Evolutionary conservation across 352 stramenopile genomes (phyloP).

Genomic region (Globisporangium okanoganense): DNA sequence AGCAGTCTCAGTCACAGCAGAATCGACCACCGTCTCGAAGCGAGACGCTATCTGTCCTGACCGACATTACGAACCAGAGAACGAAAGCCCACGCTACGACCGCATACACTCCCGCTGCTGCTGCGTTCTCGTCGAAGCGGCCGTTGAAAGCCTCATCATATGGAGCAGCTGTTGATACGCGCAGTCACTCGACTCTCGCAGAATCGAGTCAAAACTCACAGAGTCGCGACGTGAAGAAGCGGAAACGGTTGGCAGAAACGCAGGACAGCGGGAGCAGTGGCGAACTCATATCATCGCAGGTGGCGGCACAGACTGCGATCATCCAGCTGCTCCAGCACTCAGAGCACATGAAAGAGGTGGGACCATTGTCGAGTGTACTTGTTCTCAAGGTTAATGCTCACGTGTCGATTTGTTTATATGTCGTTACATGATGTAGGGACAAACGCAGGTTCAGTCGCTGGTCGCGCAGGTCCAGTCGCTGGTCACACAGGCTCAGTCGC

Average conservation of each 20-base stretch:
- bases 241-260: constrained; percentile 3
- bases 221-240: constrained; percentile 6
- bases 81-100: constrained; percentile 5
- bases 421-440: no score
- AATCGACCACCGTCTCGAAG: constrained; percentile 17
- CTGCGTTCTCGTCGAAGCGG: constrained; percentile 7
- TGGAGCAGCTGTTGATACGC: constrained; percentile 3
- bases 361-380: not conserved
- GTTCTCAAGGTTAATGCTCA: not conserved
- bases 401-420: no score
- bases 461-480: constrained; percentile 34
- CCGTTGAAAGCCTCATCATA: constrained; percentile 5
- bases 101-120: not conserved
- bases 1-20: constrained; percentile 1
- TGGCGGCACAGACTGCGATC: constrained; percentile 25
- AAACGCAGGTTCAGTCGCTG: no score
- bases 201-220: constrained; percentile 7
- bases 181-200: not conserved
- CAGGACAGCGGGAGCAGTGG: constrained; percentile 10
- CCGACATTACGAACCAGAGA: constrained; percentile 65
- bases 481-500: constrained; percentile 25
- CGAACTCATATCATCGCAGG: constrained; percentile 4
- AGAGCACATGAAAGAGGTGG: constrained; percentile 15
- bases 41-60: constrained; percentile 24
- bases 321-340: constrained; percentile 27